These are phyloP conservation scores for Starmerella potacharoeniae DNA, from an alignment of 805 yeast genomes.

Conservation along the genomic window DNA sequence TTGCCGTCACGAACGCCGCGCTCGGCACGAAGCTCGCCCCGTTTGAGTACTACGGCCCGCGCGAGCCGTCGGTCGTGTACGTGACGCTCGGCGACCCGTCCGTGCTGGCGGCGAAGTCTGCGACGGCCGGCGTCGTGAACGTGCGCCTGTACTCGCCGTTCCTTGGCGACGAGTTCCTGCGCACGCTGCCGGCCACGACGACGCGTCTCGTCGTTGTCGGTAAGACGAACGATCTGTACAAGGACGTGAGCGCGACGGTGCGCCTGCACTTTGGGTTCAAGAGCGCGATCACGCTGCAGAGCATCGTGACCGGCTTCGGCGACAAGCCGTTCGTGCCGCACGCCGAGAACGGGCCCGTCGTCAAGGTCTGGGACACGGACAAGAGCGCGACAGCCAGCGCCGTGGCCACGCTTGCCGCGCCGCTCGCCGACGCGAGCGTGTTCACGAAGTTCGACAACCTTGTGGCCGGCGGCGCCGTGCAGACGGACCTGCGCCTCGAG, in stretches of 20 bases:
- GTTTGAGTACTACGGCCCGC: conserved; percentile 60
- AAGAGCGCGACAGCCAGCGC: conserved; percentile 16
- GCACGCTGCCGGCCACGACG: conserved; percentile 46
- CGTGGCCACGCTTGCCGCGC: conserved; percentile 15
- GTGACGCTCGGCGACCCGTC: conserved; percentile 61
- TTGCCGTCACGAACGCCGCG: conserved; percentile 41
- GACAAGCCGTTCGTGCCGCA: conserved; percentile 5
- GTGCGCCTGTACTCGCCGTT: conserved; percentile 76
- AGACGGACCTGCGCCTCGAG: conserved; percentile 45
- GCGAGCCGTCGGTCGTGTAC: conserved; percentile 57
- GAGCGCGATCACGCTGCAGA: conserved; percentile 29
- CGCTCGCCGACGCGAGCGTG: conserved; percentile 33
- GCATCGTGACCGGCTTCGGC: conserved; percentile 46
- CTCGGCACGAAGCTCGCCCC: conserved; percentile 45
- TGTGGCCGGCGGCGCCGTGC: conserved; percentile 62
- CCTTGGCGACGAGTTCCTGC: conserved; percentile 47
- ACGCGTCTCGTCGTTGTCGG: conserved; percentile 57
- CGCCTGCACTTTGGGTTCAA: conserved; percentile 21
- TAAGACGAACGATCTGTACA: conserved; percentile 40
- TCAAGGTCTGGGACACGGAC: conserved; percentile 21
- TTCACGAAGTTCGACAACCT: conserved; percentile 61
- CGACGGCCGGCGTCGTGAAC: conserved; percentile 53
- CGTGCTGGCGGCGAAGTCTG: conserved; percentile 40
- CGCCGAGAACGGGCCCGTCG: conserved; percentile 6
- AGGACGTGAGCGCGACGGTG: conserved; percentile 47